Conservation (phyloP, 805 yeast species). For the Barnettozyma pratensis region DNA sequence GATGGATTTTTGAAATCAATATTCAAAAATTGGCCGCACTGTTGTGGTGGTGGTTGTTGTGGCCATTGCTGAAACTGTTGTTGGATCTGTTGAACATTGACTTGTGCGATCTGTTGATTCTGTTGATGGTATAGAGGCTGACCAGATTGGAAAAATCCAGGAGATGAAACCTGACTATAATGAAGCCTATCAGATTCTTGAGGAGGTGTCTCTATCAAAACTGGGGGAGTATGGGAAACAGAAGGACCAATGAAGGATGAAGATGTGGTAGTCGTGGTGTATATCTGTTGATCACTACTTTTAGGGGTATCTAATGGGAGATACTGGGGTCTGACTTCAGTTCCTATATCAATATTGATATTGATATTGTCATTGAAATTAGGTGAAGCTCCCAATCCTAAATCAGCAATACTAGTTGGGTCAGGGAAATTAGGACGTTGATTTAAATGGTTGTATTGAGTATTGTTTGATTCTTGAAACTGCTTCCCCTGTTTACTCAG, state of each 20-base stretch:
- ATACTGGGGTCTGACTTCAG: not conserved
- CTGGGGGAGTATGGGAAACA: conserved; percentile 3
- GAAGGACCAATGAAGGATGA: not conserved
- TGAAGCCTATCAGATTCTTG: not conserved
- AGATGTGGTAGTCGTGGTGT: not conserved
- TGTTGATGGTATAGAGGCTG: no score
- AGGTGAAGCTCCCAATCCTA: not conserved
- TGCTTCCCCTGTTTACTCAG: not conserved
- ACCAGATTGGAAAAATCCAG: not conserved
- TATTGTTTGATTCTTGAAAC: not conserved
- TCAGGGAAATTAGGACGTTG: no score
- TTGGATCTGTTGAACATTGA: not conserved
- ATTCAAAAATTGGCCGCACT: conserved; percentile 7
- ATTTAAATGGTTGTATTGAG: no score
- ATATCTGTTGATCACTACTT: not conserved
- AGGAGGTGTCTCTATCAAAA: conserved; percentile 8
- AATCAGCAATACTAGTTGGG: not conserved
- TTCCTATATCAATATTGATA: not conserved
- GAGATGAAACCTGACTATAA: not conserved
- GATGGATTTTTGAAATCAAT: conserved; percentile 14
- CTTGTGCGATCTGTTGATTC: not conserved
- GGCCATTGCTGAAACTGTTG: conserved; percentile 1
- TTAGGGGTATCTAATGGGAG: not conserved
- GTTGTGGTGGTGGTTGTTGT: not conserved
- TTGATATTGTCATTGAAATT: not conserved